Evolutionary conservation across 176 grass and related monocot genomes (phyloP).

Genomic region (Musa acuminata): DNA sequence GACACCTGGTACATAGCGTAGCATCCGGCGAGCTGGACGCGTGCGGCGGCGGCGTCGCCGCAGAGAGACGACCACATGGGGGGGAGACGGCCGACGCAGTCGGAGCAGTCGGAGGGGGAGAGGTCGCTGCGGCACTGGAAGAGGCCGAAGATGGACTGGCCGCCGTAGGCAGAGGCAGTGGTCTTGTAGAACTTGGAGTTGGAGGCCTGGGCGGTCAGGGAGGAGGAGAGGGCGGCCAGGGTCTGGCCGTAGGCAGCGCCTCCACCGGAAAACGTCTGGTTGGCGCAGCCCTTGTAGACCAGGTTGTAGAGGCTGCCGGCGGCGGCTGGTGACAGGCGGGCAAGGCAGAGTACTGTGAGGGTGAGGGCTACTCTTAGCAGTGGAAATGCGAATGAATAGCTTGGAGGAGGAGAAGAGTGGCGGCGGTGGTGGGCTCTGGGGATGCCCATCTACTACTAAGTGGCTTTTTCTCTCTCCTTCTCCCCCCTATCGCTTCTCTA

Average conservation of each 20-base stretch:
- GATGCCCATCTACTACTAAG: slow-evolving; percentile 39
- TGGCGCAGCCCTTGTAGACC: slow-evolving; percentile 91
- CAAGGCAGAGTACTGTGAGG: background rate
- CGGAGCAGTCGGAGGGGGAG: slow-evolving; percentile 52
- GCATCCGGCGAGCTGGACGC: slow-evolving; percentile 85
- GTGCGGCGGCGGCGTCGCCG: slow-evolving; percentile 50
- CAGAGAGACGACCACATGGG: slow-evolving; percentile 62
- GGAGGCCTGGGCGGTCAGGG: slow-evolving; percentile 45
- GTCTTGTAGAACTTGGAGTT: slow-evolving; percentile 86
- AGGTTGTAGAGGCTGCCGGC: slow-evolving; percentile 54
- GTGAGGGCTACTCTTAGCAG: background rate
- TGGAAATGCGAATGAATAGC: slow-evolving; percentile 3
- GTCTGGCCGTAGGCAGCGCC: slow-evolving; percentile 10
- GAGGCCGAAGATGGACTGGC: slow-evolving; percentile 47
- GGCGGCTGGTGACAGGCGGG: background rate
- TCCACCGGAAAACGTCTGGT: slow-evolving; percentile 46
- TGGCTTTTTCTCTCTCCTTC: background rate
- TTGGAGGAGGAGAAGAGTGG: background rate
- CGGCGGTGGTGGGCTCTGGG: slow-evolving; percentile 17
- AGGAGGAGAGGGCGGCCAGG: slow-evolving; percentile 34
- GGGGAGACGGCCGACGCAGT: slow-evolving; percentile 52
- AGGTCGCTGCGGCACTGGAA: slow-evolving; percentile 94
- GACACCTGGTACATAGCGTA: slow-evolving; percentile 70
- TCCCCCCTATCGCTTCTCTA: background rate
- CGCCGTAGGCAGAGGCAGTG: slow-evolving; percentile 23